Percentiles rank a stretch among this genome's conserved stretches.
These are phyloP conservation scores for Zygotorulaspora mrakii DNA, from an alignment of 1,139 yeast genomes.

Conservation along the genomic window DNA sequence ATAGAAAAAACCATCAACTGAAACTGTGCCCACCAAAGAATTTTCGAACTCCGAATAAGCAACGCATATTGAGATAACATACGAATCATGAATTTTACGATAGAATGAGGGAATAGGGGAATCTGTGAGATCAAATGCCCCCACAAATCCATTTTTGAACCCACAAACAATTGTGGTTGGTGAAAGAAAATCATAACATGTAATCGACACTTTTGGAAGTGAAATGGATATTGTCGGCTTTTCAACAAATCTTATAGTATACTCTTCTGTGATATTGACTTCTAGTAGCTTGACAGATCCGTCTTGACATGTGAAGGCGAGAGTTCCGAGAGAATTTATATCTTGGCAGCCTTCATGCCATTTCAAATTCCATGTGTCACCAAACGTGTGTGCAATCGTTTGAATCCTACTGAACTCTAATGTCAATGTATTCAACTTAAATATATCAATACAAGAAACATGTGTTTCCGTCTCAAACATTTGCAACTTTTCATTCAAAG, in stretches of 20 bases:
- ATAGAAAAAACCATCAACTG: slow-evolving; percentile 46
- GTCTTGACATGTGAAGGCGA: slow-evolving; percentile 59
- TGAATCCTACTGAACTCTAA: slow-evolving; percentile 34
- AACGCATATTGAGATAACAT: slow-evolving; percentile 45
- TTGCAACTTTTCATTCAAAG: slow-evolving; percentile 34
- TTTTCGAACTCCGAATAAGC: slow-evolving; percentile 43
- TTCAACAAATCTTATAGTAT: slow-evolving; percentile 38
- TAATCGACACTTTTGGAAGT: slow-evolving; percentile 39
- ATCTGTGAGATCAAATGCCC: slow-evolving; percentile 51
- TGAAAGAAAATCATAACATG: slow-evolving; percentile 55
- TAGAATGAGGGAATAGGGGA: slow-evolving; percentile 46
- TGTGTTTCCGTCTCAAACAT: slow-evolving; percentile 41
- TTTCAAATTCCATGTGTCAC: slow-evolving; percentile 50
- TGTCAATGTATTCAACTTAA: slow-evolving; percentile 41
- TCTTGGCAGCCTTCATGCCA: slow-evolving; percentile 47
- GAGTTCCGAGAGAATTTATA: slow-evolving; percentile 37
- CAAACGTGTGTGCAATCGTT: slow-evolving; percentile 46
- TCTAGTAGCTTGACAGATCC: slow-evolving; percentile 58
- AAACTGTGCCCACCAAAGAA: slow-evolving; percentile 44
- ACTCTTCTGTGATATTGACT: slow-evolving; percentile 33
- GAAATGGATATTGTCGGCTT: slow-evolving; percentile 30
- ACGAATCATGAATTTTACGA: slow-evolving; percentile 47
- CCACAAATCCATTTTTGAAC: slow-evolving; percentile 59
- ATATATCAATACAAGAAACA: slow-evolving; percentile 46
- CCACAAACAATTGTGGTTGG: slow-evolving; percentile 55